Conservation (phyloP, 108 stramenopile genomes). For the Bacterosira constricta region DNA sequence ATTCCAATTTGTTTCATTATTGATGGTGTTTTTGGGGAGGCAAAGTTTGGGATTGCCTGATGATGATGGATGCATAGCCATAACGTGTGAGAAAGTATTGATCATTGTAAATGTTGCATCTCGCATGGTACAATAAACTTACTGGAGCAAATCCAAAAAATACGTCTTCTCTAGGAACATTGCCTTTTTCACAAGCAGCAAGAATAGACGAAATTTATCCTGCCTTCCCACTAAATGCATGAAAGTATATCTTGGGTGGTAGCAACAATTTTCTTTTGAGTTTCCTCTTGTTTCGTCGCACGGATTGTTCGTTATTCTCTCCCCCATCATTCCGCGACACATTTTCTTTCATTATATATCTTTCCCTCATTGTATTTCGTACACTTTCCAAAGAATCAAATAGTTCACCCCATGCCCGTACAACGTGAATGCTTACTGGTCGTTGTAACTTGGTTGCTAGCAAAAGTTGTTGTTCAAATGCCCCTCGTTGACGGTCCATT, state of each 20-base stretch:
- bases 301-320: slow-evolving; percentile 2
- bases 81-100: too few relatives aligned
- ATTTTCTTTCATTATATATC: too few relatives aligned
- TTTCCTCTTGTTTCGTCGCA: slow-evolving; percentile 1
- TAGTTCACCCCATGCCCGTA: slow-evolving; percentile 73
- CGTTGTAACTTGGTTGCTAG: slow-evolving; percentile 64
- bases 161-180: slow-evolving; percentile 41
- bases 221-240: slow-evolving; percentile 87
- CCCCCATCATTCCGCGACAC: background rate
- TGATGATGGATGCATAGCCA: too few relatives aligned
- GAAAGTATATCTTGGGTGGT: slow-evolving; percentile 85
- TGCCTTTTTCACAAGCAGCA: slow-evolving; percentile 52
- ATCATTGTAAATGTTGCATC: background rate
- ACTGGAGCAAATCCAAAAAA: slow-evolving; percentile 87
- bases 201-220: slow-evolving; percentile 66
- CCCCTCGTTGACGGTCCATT: slow-evolving; percentile 65
- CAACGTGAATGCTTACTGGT: slow-evolving; percentile 84
- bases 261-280: slow-evolving; percentile 24
- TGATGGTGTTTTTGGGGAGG: slow-evolving; percentile 67
- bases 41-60: slow-evolving; percentile 56
- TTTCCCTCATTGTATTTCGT: slow-evolving; percentile 29
- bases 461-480: slow-evolving; percentile 68
- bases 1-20: slow-evolving; percentile 77
- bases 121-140: slow-evolving; percentile 33
- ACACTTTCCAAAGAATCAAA: slow-evolving; percentile 48